Evolutionary conservation across 768 basidiomycete genomes (phyloP).

Genomic region (Amanita polypyramis): DNA sequence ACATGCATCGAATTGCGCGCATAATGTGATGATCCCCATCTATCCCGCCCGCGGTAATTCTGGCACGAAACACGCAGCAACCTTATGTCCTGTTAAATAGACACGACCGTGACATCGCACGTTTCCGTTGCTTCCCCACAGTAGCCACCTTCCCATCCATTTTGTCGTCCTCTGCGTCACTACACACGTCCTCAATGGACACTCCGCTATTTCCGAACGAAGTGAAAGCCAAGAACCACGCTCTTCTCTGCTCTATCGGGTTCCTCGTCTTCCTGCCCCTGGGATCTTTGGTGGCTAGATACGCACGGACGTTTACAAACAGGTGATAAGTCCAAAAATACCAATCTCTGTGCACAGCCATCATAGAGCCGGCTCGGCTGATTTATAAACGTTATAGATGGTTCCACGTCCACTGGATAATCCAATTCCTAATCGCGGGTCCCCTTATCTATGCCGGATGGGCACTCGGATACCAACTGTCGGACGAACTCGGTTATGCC

Average conservation of each 20-base stretch:
- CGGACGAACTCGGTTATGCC: constrained; percentile 17
- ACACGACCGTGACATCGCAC: no score
- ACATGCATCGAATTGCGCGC: no score
- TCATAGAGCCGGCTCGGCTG: no score
- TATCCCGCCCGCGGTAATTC: no score
- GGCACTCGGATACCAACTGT: constrained; percentile 29
- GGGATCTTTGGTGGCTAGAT: constrained; percentile 47
- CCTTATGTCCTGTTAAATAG: background rate
- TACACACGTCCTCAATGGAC: constrained; percentile 1
- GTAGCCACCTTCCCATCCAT: background rate
- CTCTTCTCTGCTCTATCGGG: constrained; percentile 37
- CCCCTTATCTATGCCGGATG: constrained; percentile 46
- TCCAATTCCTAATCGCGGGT: constrained; percentile 39
- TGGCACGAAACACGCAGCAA: background rate
- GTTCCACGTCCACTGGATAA: constrained; percentile 38
- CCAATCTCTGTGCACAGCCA: no score
- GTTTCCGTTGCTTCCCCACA: background rate
- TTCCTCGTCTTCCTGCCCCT: constrained; percentile 49
- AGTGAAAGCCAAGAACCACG: constrained; percentile 33
- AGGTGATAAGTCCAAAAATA: constrained; percentile 16
- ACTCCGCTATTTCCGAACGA: constrained; percentile 19
- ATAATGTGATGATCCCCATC: background rate
- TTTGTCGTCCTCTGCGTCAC: background rate
- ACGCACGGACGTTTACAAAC: constrained; percentile 37
- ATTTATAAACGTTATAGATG: constrained; percentile 22